These are phyloP conservation scores for Paecilomyces variotii DNA, from an alignment of 2,329 filamentous ascomycete genomes.

Conservation along the genomic window DNA sequence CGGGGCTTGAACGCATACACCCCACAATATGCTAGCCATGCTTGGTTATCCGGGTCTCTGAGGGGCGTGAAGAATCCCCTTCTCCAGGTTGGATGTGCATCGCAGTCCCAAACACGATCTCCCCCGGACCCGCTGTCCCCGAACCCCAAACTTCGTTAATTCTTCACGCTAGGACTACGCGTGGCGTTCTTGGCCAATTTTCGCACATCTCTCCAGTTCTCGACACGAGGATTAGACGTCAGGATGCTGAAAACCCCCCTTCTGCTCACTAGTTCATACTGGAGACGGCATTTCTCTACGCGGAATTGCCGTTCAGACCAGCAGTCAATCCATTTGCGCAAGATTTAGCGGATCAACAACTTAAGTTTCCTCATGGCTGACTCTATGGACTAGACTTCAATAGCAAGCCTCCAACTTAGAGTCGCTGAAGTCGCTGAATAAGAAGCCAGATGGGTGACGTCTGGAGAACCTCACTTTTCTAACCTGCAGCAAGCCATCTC, in stretches of 20 bases:
- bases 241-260: not conserved
- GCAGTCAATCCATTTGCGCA: not conserved
- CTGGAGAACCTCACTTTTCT: not conserved
- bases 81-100: not conserved
- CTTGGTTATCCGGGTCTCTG: not conserved
- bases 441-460: not conserved
- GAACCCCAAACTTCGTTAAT: not conserved
- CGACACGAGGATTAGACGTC: not conserved
- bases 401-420: not conserved
- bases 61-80: not conserved
- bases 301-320: not conserved
- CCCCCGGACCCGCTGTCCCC: not conserved
- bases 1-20: not conserved
- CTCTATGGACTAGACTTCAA: not conserved
- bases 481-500: not conserved
- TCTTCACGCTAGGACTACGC: not conserved
- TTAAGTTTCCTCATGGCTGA: not conserved
- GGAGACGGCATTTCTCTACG: not conserved
- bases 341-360: not conserved
- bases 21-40: not conserved
- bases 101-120: not conserved
- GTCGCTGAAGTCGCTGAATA: not conserved
- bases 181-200: not conserved
- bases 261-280: not conserved
- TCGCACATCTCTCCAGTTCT: not conserved